Base-by-base conservation (phyloP, 1,284 basidiomycete species). In the Coriolopsis trogii region DNA sequence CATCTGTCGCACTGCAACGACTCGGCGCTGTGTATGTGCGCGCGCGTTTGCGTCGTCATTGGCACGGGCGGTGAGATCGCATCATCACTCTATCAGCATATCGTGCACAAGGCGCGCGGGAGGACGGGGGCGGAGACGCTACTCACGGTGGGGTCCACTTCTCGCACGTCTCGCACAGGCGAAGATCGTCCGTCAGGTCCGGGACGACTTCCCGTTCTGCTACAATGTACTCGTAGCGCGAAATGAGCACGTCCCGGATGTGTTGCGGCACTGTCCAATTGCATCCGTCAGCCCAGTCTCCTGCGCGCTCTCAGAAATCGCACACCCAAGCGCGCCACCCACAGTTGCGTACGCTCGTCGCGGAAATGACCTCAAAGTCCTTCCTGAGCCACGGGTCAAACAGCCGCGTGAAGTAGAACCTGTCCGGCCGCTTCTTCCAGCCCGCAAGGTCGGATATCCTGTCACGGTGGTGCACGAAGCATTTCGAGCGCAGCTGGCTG, bases 331-430 rank as follows among this genome's bases (percentile, higher is more conserved):
- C 6, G 34, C 33, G 40, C 31, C 29, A 47, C 93, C 64, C 68
- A 97, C 94, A 78, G 70, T 99, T 99, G 62, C 88, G 84, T 51
- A 97, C 86, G 64, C 89, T 90, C 41, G 83, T 83, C 23, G 93
- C 86, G 48, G 91, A 87, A 52, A 99, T 87, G 60, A 98, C 90
- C 70, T 99, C 97, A 73, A 96, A 98, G 73, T 97, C 96, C 70
- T 94, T 92, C 76, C 97, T 95, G 71, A 98, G 93, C 74, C 98
- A 98, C 39, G 95, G 93, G 73, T 99, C 96, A 70, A 95, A 98
- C 51, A 96, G 80, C 62, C 91, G 87, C 62, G 87, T 86, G 76
- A 94, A 98, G 78, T 95, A 97, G 76, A 98, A 98, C 63, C 93
- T 86, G 71, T 98, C 95, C 12, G 94, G 92, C 42, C 87, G 84